Evolutionary conservation across 1,284 basidiomycete species (phyloP), one percentile per base, ranked within the genome.

Genomic region (Sporisorium exsertum): DNA sequence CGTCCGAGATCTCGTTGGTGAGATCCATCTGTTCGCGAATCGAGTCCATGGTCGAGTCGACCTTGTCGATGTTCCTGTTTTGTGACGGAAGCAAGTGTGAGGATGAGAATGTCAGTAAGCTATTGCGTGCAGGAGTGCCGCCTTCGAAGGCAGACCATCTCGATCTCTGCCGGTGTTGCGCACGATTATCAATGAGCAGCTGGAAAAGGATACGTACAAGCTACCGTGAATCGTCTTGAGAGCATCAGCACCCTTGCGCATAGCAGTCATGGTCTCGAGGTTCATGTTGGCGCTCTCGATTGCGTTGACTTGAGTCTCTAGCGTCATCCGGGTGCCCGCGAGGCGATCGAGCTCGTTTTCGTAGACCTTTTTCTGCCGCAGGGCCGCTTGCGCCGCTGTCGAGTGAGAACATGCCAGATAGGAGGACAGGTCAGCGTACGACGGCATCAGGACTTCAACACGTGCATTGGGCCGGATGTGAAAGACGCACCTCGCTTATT

Each of bases 261-360:
- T 98, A 29, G 94, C 95, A 29, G 90, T 88, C 93, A 99, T 95
- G 32, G 95, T 98, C 89, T 98, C 95, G 83, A 94, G 92, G 87
- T 99, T 99, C 87, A 99, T 90, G 88, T 98, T 99, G 54, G 97
- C 97, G 22, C 93, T 94, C 87, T 99, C 97, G 64, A 99, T 91
- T 33, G 96, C 96, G 87, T 97, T 96, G 73, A 99, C 89, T 88
- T 99, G 97, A 81, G 93, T 92, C 88, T 98, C 96, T 54, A 99
- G 90, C 78, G 97, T 97, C 87, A 98, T 87, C 79, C 94, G 90
- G 65, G 92, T 93, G 13, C 94, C 94, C 55, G 92, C 90, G 77
- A 99, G 88, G 78, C 92, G 89, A 79, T 97, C 94, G 63, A 98
- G 89, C 86, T 99, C 94, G 58, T 89, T 87, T 87, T 99, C 96